Base-by-base conservation (phyloP, 371 early-diverging fungal species). In the Mucor piriformis region DNA sequence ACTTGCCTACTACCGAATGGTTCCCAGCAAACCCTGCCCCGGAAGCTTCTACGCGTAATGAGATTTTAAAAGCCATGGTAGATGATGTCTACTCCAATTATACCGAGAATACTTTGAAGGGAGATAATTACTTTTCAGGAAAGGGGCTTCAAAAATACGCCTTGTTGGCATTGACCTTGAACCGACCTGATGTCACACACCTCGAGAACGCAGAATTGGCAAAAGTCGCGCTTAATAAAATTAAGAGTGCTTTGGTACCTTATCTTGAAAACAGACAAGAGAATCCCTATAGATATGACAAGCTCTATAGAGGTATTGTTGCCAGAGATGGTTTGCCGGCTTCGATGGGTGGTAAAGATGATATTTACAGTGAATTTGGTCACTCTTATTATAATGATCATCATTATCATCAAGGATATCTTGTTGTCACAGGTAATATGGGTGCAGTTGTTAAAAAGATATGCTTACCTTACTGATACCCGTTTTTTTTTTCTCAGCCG, bases 401-500 rank as follows among this genome's bases (percentile, higher is more conserved):
- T 64, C 91, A 92, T 64, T 91, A 87, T 77, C 92, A 92, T 62
- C 88, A 91, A 50, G 92, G 92, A 0, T 91, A 92, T 25, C 40
- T 79, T 8, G 50, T 76, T 18, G 80, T 79, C 0, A 74, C 80
- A 62, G 79, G 79, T 79, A 74, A 55, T 15, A 3, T 43, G 18
- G 23, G 11, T 15, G 7, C 11, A 43, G 16, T 40, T 40, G 2
- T n/a, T 12, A n/a, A 40, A 13, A n/a, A 6, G 12, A n/a, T n/a
- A 40, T 40, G n/a, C n/a, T n/a, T n/a, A n/a, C n/a, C n/a, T n/a
- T n/a, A n/a, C n/a, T n/a, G n/a, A n/a, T n/a, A n/a, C n/a, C n/a
- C n/a, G n/a, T n/a, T n/a, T n/a, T n/a, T n/a, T n/a, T n/a, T n/a
- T n/a, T n/a, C n/a, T n/a, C n/a, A 53, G 85, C 86, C 11, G 90